Base-by-base conservation (phyloP, 1,139 yeast species). In the Zhuliangozyma blackwelliae region DNA sequence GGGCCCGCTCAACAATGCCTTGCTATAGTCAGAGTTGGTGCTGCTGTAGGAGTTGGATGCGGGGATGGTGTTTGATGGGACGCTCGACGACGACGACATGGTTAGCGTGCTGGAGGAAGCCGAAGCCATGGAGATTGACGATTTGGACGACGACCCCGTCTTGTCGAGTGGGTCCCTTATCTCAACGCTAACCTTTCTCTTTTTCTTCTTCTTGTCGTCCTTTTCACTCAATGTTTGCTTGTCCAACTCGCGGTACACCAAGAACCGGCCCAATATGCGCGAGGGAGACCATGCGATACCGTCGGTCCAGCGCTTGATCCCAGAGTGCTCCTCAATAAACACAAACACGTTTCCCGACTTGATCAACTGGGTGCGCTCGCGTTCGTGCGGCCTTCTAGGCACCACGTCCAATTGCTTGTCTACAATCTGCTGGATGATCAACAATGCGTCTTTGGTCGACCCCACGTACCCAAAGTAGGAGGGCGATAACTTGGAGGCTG, bases 241-340 rank as follows among this genome's bases (percentile, higher is more conserved):
- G 50, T 85, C 89, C 37, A 86, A 63, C 56, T 86, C 94, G 30
- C 95, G 73, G 57, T 89, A 89, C 8, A 89, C 82, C 29, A 89
- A 65, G 49, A 89, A 89, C 40, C 94, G 69, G 3, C 95, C 95
- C 30, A 87, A 68, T 25, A 89, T 87, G 36, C 97, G 66, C 2
- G 94, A 82, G 0, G 97, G 96, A 1, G 90, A 80, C 97, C 97
- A 89, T 10, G 90, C 73, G 16, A 86, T 77, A 11, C 97, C 96
- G 54, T 89, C 97, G 1, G 97, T 89, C 97, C 97, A 89, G 38
- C 97, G 68, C 56, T 85, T 85, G 44, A 89, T 88, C 1, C 94
- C 92, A 0, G 92, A 80, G 16, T 75, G 70, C 46, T 84, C 88
- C 57, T 89, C 96, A 36, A 85, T 77, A 53, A 88, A 89, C 3